Base-by-base conservation (phyloP, 345 rosid genomes). In the Aquilaria malaccensis region DNA sequence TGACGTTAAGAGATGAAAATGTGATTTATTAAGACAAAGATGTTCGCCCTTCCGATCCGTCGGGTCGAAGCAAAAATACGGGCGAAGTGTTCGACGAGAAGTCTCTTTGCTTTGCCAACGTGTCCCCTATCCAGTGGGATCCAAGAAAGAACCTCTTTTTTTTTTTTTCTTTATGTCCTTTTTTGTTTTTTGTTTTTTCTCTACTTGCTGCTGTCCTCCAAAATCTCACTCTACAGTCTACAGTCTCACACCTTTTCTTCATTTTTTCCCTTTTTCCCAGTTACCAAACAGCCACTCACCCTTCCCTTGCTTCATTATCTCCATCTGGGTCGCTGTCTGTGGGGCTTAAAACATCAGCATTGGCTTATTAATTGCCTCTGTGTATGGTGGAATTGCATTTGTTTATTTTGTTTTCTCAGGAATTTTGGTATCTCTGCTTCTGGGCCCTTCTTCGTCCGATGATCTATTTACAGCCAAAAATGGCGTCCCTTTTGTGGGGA, bases 101-200 rank as follows among this genome's bases (percentile, higher is more conserved):
- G 22, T 33, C 67, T 0, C 41, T 54, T 54, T 50, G 33, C 68
- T 74, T 75, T 77, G 30, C 55, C 70, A 61, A 43, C 69, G 46
- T 68, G 72, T 67, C 54, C 47, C 60, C 70, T 69, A 66, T 64
- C 75, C 56, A 37, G 1, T 33, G 60, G 64, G 64, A 63, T 60
- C 74, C 81, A 66, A 67, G 66, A 66, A 69, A 78, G 63, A 59
- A 43, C 30, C 58, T 63, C 73, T 52, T 70, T 50, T 52, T 46
- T 64, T 64, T 37, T 7, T 3, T 50, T 48, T 2, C 13, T 6
- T 10, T 10, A 11, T 53, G 47, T 32, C 13, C 14, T 52, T 3
- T 43, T 30, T 45, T 15, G 33, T 37, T n/a, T 22, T 51, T n/a
- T 52, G 11, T 32, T 4, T 45, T 60, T 55, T 3, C 9, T 30